Evolutionary conservation across 2,329 filamentous ascomycete genomes (phyloP), one percentile per base, ranked within the genome.

Genomic region (Claviceps cyperi): DNA sequence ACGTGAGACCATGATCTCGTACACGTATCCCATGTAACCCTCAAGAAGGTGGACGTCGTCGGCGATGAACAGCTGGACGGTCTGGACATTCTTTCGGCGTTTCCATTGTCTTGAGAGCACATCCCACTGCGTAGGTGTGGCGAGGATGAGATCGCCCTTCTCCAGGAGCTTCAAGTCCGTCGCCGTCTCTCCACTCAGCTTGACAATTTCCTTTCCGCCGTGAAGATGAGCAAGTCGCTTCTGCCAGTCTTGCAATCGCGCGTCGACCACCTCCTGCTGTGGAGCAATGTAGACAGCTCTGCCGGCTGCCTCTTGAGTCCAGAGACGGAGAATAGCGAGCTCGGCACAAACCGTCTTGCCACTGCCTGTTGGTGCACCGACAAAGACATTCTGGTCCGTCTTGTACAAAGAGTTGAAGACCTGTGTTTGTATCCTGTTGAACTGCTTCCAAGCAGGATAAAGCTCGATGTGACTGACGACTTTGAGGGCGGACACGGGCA

Each of bases 391-490:
- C 59, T 97, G 88, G 62, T 97, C 86, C 0, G 86, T 85, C 46
- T 85, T 83, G 64, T 87, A 97, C 0, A 98, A 71, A 1, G 90
- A 89, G 62, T 95, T 95, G 73, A 97, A 98, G 0, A 88, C 87
- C 64, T 98, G 92, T 0, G 92, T 96, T 66, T 98, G 94, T 13
- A 98, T 86, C 64, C 92, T 92, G 72, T 98, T 98, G 74, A 98
- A 98, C 54, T 86, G 81, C 50, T 81, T 77, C 81, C 88, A 94
- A 32, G 84, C 74, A 3, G 86, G 81, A 62, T 96, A 98, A 19
- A 98, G 70, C 22, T 78, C 76, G 52, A 84, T 77, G 60, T 86
- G 95, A 54, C 94, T 89, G 54, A 86, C 81, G 19, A 79, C 78
- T 74, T 97, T 97, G 50, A 98, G 69, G 1, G 91, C 90, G 43